Conservation (phyloP, 768 basidiomycete species). For the Amanita phalloides region DNA sequence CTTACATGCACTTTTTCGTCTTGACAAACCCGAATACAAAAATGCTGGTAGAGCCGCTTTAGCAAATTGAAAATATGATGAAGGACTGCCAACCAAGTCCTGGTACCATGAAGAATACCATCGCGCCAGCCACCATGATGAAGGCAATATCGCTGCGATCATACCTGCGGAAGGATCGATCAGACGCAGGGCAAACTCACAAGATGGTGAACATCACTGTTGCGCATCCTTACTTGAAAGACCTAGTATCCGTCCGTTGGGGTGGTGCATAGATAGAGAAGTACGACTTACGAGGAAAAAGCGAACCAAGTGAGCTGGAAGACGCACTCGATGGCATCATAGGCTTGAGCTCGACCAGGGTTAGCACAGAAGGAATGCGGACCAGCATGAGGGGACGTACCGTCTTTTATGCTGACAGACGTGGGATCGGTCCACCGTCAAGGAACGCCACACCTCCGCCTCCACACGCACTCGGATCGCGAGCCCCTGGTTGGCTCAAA, state of each 20-base stretch:
- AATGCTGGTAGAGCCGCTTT: slow-evolving; percentile 33
- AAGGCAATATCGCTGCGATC: slow-evolving; percentile 65
- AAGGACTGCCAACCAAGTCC: slow-evolving; percentile 39
- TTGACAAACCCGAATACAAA: slow-evolving; percentile 62
- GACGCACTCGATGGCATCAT: neutral
- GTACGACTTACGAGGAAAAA: neutral
- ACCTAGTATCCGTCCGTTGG: neutral
- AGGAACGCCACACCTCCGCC: no score
- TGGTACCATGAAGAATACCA: slow-evolving; percentile 73
- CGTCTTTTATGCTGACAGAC: no score
- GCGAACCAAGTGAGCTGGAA: neutral
- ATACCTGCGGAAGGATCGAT: slow-evolving; percentile 29
- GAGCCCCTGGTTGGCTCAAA: no score
- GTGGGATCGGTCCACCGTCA: no score
- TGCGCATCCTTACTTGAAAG: neutral
- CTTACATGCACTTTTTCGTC: slow-evolving; percentile 53
- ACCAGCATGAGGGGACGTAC: no score
- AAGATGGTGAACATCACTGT: neutral
- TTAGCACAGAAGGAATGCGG: no score
- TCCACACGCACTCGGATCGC: no score
- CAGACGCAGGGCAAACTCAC: neutral
- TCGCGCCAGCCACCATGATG: slow-evolving; percentile 54
- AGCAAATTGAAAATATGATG: neutral
- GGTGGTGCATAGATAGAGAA: neutral
- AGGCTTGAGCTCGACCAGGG: neutral